Evolutionary conservation across 2,329 filamentous ascomycete species (phyloP).

Genomic region (Myriosclerotinia duriaeana): DNA sequence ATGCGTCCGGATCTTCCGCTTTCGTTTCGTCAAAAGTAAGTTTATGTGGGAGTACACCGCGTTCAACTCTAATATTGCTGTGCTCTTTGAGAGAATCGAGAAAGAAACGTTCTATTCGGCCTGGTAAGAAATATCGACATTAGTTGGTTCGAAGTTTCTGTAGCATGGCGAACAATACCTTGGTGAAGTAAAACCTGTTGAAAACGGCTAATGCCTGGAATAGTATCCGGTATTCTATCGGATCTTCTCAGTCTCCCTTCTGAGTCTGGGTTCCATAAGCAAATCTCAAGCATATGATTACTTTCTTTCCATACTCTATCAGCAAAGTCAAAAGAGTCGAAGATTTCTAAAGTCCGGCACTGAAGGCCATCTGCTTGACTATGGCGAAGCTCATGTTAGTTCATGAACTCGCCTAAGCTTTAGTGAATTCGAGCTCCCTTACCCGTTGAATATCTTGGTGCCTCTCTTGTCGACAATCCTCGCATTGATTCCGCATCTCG

Average conservation of each 20-base stretch:
- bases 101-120: constrained; percentile 65
- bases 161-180: constrained; percentile 43
- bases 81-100: constrained; percentile 58
- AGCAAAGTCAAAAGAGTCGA: constrained; percentile 68
- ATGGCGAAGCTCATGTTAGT: not conserved
- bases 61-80: constrained; percentile 57
- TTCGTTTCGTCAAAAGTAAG: constrained; percentile 54
- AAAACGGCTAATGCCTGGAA: constrained; percentile 60
- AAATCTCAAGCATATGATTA: constrained; percentile 67
- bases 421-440: not conserved
- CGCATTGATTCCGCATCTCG: constrained; percentile 49
- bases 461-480: constrained; percentile 50
- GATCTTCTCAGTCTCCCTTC: constrained; percentile 57
- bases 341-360: constrained; percentile 63
- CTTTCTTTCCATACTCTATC: constrained; percentile 64
- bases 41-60: constrained; percentile 57
- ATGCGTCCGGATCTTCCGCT: constrained; percentile 51
- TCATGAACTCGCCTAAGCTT: not conserved
- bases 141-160: not conserved
- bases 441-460: constrained; percentile 39
- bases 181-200: constrained; percentile 69
- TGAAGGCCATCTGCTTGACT: constrained; percentile 66
- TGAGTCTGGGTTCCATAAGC: constrained; percentile 60
- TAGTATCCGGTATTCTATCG: constrained; percentile 62
- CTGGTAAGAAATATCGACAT: constrained; percentile 18